A percentile compares a stretch with the other conserved stretches of the same genome.
phyloP scores from a whole-genome alignment of 352 stramenopile species.

The Globisporangium acanthophoron region DNA sequence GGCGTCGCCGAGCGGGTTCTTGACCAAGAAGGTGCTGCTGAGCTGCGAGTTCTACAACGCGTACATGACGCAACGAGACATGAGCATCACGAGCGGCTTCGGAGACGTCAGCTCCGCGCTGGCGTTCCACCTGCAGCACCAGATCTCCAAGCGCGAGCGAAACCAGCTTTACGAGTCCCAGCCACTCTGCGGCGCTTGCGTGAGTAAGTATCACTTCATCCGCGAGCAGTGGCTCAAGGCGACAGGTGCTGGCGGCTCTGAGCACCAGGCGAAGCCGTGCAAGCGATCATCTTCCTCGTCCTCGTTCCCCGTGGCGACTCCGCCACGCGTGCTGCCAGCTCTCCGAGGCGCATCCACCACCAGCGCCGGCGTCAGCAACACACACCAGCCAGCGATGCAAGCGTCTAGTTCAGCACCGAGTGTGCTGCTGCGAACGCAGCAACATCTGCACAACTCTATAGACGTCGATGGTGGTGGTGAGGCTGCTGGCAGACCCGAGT shows the following conservation, averaged over 20 bases:
- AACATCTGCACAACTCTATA: background rate
- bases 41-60: constrained; percentile 65
- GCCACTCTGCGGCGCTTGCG: constrained; percentile 36
- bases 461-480: too few relatives aligned
- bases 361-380: background rate
- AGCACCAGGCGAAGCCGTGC: background rate
- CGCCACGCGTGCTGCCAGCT: constrained; percentile 11
- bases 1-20: constrained; percentile 28
- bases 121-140: constrained; percentile 54
- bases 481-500: constrained; percentile 13
- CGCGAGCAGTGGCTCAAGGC: constrained; percentile 33
- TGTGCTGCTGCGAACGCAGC: background rate
- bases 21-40: constrained; percentile 63
- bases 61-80: constrained; percentile 29
- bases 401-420: constrained; percentile 6
- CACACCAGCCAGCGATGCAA: background rate
- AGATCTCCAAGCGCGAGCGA: constrained; percentile 39
- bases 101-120: constrained; percentile 28
- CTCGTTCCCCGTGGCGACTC: background rate
- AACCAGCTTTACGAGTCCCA: constrained; percentile 56
- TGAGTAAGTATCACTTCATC: constrained; percentile 39
- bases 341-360: background rate
- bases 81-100: constrained; percentile 42
- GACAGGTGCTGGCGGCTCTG: background rate
- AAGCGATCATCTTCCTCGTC: constrained; percentile 3